A percentile compares a stretch with the other conserved stretches of the same genome.
Conservation (phyloP, 345 rosid genomes). For the Isatis tinctoria region DNA sequence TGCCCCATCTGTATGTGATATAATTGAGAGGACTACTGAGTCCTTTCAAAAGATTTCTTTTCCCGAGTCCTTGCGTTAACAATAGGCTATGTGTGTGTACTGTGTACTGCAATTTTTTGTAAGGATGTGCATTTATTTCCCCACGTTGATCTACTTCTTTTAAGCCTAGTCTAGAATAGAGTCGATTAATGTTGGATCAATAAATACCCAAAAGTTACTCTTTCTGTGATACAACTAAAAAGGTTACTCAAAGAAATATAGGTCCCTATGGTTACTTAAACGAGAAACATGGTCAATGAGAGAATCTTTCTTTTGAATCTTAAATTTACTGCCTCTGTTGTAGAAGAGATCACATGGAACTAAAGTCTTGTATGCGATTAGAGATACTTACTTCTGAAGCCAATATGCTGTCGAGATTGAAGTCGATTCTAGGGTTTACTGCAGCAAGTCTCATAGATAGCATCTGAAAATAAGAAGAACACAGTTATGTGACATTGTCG, state of each 20-base stretch:
- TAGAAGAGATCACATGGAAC: constrained; percentile 19
- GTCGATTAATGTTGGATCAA: constrained; percentile 24
- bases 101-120: constrained; percentile 14
- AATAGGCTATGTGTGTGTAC: constrained; percentile 6
- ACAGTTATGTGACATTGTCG: background rate
- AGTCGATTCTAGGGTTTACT: constrained; percentile 74
- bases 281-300: constrained; percentile 20
- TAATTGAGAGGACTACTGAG: constrained; percentile 24
- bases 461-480: constrained; percentile 47
- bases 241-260: constrained; percentile 4
- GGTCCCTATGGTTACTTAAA: constrained; percentile 26
- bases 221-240: constrained; percentile 22
- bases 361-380: constrained; percentile 1
- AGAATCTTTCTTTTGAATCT: background rate
- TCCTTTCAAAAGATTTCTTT: constrained; percentile 15
- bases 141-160: constrained; percentile 31
- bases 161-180: constrained; percentile 31
- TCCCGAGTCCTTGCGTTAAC: background rate
- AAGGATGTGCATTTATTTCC: constrained; percentile 32
- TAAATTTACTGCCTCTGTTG: background rate
- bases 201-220: constrained; percentile 31
- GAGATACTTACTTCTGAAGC: constrained; percentile 68
- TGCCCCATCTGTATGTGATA: constrained; percentile 22
- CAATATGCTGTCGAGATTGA: constrained; percentile 60
- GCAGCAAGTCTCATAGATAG: constrained; percentile 94